A percentile compares a stretch with the other conserved stretches of the same genome.
These are phyloP conservation scores for Pleurotus eryngii DNA, from an alignment of 768 basidiomycete genomes.

Conservation along the genomic window DNA sequence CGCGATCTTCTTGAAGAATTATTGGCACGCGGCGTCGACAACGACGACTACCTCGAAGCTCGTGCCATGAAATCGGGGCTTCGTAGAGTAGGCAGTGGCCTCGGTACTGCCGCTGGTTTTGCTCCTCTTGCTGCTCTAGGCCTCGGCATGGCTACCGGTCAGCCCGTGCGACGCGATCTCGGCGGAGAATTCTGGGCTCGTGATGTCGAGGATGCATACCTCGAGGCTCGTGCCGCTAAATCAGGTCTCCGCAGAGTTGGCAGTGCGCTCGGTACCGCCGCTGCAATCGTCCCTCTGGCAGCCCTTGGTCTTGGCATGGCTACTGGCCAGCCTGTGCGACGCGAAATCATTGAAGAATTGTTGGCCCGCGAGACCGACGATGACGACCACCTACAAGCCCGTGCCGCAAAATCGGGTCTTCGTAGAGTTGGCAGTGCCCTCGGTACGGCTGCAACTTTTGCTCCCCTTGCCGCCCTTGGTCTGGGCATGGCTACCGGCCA, in stretches of 20 bases:
- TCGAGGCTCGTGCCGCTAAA: neutral
- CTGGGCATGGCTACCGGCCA: neutral
- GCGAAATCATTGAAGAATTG: neutral
- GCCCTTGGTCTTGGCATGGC: neutral
- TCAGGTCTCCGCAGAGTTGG: no score
- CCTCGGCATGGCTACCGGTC: neutral
- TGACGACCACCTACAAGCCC: neutral
- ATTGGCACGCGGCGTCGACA: neutral
- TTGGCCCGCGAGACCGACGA: neutral
- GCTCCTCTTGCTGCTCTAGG: neutral
- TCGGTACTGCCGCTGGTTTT: neutral
- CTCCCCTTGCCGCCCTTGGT: neutral
- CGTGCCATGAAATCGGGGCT: neutral
- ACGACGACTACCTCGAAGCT: neutral
- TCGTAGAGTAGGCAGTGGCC: neutral
- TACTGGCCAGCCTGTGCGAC: slow-evolving; percentile 3
- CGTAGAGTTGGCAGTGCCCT: neutral
- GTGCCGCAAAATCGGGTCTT: neutral
- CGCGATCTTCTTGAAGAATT: slow-evolving; percentile 1
- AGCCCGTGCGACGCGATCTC: neutral
- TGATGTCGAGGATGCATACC: neutral
- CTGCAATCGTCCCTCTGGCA: neutral
- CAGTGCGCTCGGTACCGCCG: neutral
- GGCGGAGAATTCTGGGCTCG: neutral
- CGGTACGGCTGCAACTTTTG: neutral